Evolutionary conservation across 768 basidiomycete genomes (phyloP).

Genomic region (Amanita pseudoporphyria): DNA sequence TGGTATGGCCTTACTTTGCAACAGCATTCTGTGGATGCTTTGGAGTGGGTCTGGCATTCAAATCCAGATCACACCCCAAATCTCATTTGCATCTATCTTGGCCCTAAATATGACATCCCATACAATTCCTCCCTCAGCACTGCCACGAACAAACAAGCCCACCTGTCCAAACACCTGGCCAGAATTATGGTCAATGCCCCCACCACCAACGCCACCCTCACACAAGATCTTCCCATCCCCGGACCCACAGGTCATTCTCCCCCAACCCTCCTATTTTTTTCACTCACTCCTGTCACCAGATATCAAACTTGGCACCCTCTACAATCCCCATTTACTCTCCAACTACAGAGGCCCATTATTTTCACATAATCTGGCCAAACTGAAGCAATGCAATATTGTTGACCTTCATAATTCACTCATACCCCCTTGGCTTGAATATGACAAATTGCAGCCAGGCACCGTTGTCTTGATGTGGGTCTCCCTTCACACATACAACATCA

Average conservation of each 20-base stretch:
- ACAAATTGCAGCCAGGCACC: constrained; percentile 6
- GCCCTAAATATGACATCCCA: not conserved
- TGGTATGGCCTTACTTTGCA: not conserved
- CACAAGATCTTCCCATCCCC: no score
- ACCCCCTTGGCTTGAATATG: constrained; percentile 6
- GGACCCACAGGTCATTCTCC: no score
- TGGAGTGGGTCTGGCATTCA: not conserved
- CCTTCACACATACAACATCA: not conserved
- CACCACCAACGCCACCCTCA: no score
- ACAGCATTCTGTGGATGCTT: no score
- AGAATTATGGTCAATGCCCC: no score
- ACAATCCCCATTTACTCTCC: constrained; percentile 4
- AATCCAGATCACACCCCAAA: not conserved
- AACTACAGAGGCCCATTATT: constrained; percentile 6
- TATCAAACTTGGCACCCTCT: constrained; percentile 1
- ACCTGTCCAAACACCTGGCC: no score
- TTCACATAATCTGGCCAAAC: not conserved
- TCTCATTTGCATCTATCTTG: not conserved
- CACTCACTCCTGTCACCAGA: not conserved
- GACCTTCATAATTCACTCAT: not conserved
- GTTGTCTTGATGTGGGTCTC: constrained; percentile 3
- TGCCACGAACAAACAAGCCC: no score
- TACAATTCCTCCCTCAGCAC: no score
- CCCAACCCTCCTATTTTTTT: no score
- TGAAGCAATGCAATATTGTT: not conserved